These are phyloP conservation scores for Wickerhamiella azyma DNA, from an alignment of 805 yeast species.

Conservation along the genomic window DNA sequence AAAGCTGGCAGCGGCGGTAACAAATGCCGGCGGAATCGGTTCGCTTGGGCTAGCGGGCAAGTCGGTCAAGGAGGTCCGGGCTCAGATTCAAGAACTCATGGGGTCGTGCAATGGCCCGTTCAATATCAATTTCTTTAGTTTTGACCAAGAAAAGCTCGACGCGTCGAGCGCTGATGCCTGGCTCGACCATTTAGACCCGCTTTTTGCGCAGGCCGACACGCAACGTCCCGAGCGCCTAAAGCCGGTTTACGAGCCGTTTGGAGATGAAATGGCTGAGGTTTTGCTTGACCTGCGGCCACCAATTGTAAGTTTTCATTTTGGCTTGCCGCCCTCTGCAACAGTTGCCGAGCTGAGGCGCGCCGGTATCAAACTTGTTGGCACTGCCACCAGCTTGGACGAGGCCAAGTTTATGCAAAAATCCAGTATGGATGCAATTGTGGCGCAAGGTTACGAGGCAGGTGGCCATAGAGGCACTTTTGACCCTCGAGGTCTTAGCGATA, in stretches of 20 bases:
- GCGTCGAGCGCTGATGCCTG: neutral
- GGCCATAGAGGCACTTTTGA: slow-evolving; percentile 47
- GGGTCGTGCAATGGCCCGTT: slow-evolving; percentile 11
- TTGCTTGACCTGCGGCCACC: slow-evolving; percentile 27
- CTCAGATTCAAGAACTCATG: slow-evolving; percentile 11
- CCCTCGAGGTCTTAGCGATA: slow-evolving; percentile 25
- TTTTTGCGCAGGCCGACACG: neutral
- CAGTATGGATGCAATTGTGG: slow-evolving; percentile 36
- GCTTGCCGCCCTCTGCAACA: slow-evolving; percentile 28
- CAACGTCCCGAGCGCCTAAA: slow-evolving; percentile 9
- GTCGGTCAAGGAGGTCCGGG: slow-evolving; percentile 3
- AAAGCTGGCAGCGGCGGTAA: slow-evolving; percentile 9
- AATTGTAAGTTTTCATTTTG: slow-evolving; percentile 43
- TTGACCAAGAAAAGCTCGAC: neutral
- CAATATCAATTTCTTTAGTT: slow-evolving; percentile 18
- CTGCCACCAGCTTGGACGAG: slow-evolving; percentile 36
- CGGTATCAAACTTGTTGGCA: slow-evolving; percentile 33
- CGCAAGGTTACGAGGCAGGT: slow-evolving; percentile 53
- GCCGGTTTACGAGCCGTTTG: slow-evolving; percentile 7
- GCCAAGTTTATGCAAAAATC: slow-evolving; percentile 23
- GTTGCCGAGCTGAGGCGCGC: slow-evolving; percentile 26
- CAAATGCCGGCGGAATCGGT: slow-evolving; percentile 12
- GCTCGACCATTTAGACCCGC: slow-evolving; percentile 3
- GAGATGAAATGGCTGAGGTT: slow-evolving; percentile 14
- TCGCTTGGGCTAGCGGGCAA: slow-evolving; percentile 8